Evolutionary conservation across 1,284 basidiomycete genomes (phyloP).

Genomic region (Cutaneotrichosporon cutaneum): DNA sequence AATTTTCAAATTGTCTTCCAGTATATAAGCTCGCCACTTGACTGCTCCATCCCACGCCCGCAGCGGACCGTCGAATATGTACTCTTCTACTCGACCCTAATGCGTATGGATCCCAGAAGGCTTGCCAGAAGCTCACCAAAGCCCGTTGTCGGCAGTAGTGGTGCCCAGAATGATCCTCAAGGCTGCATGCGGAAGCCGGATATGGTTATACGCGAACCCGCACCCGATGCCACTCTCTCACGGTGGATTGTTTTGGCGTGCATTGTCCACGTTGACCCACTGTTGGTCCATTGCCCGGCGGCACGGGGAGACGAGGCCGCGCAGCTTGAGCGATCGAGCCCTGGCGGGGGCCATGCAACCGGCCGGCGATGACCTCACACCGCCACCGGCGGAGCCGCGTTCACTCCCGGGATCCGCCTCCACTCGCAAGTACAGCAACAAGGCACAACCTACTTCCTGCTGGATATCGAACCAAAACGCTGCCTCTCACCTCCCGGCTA

Average conservation of each 20-base stretch:
- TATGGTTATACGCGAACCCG: neutral
- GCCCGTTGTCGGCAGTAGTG: no score
- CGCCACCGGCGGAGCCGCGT: neutral
- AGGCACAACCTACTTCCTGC: neutral
- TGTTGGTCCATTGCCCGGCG: neutral
- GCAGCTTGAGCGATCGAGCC: neutral
- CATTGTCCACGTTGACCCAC: neutral
- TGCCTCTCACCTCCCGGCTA: neutral
- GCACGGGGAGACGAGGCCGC: neutral
- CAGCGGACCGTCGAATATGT: no score
- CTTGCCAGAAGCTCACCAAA: no score
- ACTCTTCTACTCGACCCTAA: no score
- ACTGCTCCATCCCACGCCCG: no score
- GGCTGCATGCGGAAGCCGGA: neutral
- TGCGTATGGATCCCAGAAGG: no score
- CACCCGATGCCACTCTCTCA: neutral
- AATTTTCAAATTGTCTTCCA: neutral
- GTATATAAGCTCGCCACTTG: no score
- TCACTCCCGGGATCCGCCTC: neutral
- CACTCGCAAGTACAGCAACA: neutral
- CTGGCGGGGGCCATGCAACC: neutral
- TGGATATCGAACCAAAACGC: neutral
- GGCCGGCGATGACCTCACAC: conserved; percentile 7
- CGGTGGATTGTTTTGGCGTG: neutral
- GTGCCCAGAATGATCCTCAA: no score